phyloP scores from a whole-genome alignment of 495 filamentous ascomycete genomes.

The Podospora fimiseda region DNA sequence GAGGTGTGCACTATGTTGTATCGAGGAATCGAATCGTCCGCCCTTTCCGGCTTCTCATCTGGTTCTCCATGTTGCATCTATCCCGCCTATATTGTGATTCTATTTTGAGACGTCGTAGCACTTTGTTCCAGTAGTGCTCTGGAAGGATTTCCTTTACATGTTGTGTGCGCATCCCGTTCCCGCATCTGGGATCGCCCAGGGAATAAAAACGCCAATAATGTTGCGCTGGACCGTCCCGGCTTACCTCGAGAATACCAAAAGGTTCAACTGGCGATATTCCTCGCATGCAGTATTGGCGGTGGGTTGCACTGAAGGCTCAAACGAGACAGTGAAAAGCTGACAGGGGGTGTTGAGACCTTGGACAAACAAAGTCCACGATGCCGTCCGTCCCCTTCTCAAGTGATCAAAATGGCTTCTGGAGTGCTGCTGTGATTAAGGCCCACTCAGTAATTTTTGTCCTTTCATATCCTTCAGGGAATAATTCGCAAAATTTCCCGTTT shows the following conservation, averaged over 20 bases:
- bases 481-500: constrained; percentile 14
- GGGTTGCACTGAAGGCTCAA: constrained; percentile 9
- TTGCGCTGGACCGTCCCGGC: constrained; percentile 1
- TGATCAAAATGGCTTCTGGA: background rate
- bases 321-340: background rate
- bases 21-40: background rate
- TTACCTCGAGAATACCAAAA: background rate
- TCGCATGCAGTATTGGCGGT: background rate
- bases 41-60: background rate
- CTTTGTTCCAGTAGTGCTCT: background rate
- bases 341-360: too few species aligned
- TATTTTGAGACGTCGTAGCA: background rate
- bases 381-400: background rate
- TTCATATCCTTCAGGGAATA: background rate
- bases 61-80: background rate
- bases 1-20: background rate
- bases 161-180: constrained; percentile 7
- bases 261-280: background rate
- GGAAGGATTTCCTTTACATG: constrained; percentile 8
- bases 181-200: background rate
- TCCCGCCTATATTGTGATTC: background rate
- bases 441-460: background rate
- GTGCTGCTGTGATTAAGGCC: constrained; percentile 3
- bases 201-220: constrained; percentile 1
- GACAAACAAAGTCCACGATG: constrained; percentile 2